Conservation (phyloP, 2,329 filamentous ascomycete genomes). For the Cryphonectria carpinicola region DNA sequence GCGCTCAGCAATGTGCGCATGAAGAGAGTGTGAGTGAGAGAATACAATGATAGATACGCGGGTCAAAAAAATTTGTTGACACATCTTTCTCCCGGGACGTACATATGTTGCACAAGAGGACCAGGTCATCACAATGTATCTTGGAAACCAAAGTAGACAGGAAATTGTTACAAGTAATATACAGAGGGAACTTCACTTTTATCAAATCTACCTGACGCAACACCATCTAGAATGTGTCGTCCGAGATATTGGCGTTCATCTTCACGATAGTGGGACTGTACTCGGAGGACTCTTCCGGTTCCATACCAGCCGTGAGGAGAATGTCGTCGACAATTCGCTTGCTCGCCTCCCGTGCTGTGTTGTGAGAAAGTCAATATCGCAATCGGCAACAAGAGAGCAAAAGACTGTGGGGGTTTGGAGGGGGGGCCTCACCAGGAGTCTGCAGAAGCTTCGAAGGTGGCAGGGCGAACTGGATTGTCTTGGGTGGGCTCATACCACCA, state of each 20-base stretch:
- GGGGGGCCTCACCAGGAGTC: slow-evolving; percentile 68
- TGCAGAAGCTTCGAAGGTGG: slow-evolving; percentile 78
- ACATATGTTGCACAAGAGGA: neutral
- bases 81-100: neutral
- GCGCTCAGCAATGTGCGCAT: neutral
- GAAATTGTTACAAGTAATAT: neutral
- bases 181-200: neutral
- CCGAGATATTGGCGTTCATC: slow-evolving; percentile 64
- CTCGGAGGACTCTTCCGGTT: slow-evolving; percentile 57
- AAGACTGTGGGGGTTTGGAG: neutral
- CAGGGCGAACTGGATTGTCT: slow-evolving; percentile 86
- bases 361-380: slow-evolving; percentile 3
- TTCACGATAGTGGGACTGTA: slow-evolving; percentile 69
- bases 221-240: slow-evolving; percentile 60
- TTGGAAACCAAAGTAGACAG: neutral
- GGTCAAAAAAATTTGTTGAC: neutral
- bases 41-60: neutral
- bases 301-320: slow-evolving; percentile 73
- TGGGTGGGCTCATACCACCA: slow-evolving; percentile 83
- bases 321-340: slow-evolving; percentile 81
- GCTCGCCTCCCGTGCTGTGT: slow-evolving; percentile 74
- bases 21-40: neutral
- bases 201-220: neutral
- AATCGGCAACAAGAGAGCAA: neutral
- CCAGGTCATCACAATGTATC: neutral